Conservation (phyloP, 1,284 basidiomycete species). For the Naganishia sp. region DNA sequence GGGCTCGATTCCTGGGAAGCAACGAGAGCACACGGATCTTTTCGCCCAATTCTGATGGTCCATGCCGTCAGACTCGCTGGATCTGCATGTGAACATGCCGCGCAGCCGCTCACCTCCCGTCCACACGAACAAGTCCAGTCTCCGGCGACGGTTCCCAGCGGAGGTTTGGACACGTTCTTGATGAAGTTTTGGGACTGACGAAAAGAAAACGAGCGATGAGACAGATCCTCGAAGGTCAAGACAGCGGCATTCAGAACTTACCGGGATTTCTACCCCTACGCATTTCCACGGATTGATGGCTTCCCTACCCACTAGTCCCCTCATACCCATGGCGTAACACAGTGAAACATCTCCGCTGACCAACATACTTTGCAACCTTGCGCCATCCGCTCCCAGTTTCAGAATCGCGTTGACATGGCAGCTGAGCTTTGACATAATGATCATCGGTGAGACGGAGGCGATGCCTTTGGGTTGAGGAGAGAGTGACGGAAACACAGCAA, state of each 20-base stretch:
- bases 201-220: not conserved
- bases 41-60: slow-evolving; percentile 33
- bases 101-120: slow-evolving; percentile 23
- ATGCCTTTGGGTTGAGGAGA: slow-evolving; percentile 10
- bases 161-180: slow-evolving; percentile 33
- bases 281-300: slow-evolving; percentile 34
- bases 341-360: slow-evolving; percentile 32
- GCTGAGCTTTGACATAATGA: slow-evolving; percentile 27
- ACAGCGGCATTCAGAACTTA: not conserved
- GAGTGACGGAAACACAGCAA: not conserved
- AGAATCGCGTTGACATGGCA: slow-evolving; percentile 29
- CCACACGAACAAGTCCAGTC: slow-evolving; percentile 35
- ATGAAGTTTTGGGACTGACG: slow-evolving; percentile 31
- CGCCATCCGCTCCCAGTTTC: slow-evolving; percentile 21
- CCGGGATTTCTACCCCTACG: slow-evolving; percentile 32
- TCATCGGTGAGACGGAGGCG: slow-evolving; percentile 21
- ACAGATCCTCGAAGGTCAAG: not conserved
- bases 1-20: slow-evolving; percentile 34
- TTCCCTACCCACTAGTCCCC: slow-evolving; percentile 33
- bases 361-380: slow-evolving; percentile 26
- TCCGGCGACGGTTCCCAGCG: slow-evolving; percentile 30
- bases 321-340: slow-evolving; percentile 32
- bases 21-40: slow-evolving; percentile 33
- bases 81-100: not conserved
- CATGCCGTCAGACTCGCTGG: too few species aligned